Base-by-base conservation (phyloP, 257 asterid genomes). In the Solanum ossicruentum region DNA sequence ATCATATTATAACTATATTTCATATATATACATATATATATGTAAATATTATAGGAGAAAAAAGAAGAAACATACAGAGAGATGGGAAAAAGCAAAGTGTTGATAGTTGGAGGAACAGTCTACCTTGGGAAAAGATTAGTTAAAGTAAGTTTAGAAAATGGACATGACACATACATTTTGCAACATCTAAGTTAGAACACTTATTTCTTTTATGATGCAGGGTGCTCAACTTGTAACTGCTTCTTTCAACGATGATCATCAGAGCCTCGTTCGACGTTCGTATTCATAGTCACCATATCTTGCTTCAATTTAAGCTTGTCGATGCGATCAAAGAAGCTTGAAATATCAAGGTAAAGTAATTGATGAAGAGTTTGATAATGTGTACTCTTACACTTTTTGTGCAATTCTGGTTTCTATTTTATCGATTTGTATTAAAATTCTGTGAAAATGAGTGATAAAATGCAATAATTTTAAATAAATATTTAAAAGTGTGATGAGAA, bases 291-390 rank as follows among this genome's bases (percentile, higher is more conserved):
- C 98, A 94, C 15, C 93, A 91, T 43, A 83, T 95, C 49, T 63
- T 93, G 85, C 5, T 89, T 83, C 98, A 95, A 91, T 95, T 92
- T 28, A 93, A 93, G 90, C 93, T 95, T 66, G 95, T 94, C 12
- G 85, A 91, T 7, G 97, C 97, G 66, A 95, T 95, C 84, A 91
- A 93, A 88, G 93, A 94, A 91, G 98, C 97, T 26, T 95, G 98
- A 39, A 95, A 95, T 84, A 63, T 94, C 56, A 93, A 94, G 98
- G 98, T 58, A 4, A 36, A 36, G 39, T 36, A 36, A 3, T 36
- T 36, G 39, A 36, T 36, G 39, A 36, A 36, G 39, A 36, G 39
- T 36, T 36, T 36, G 39, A 3, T 36, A 2, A 36, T 36, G 5
- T 26, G 28, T 10, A 20, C 11, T 58, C 66, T 9, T 58, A 20